Conservation (phyloP, 2,329 filamentous ascomycete genomes). For the Hypoxylon rubiginosum region DNA sequence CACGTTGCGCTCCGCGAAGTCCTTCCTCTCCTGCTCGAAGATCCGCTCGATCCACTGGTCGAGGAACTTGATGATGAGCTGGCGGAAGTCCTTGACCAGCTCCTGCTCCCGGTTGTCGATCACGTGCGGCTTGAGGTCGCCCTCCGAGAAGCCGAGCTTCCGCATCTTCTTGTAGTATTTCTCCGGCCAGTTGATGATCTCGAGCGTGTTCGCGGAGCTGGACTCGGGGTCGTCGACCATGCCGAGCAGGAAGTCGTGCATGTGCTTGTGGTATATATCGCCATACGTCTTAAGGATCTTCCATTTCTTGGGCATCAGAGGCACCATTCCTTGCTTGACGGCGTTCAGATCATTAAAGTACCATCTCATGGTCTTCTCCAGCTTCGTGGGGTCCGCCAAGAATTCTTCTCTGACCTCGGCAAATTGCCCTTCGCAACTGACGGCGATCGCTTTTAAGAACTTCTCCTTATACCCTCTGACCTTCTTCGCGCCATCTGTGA, state of each 20-base stretch:
- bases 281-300: conserved; percentile 92
- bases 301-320: conserved; percentile 96
- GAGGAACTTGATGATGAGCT: conserved; percentile 93
- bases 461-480: conserved; percentile 97
- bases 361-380: conserved; percentile 94
- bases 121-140: conserved; percentile 85
- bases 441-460: conserved; percentile 84
- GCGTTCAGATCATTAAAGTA: conserved; percentile 98
- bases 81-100: conserved; percentile 91
- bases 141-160: conserved; percentile 83
- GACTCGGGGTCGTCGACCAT: conserved; percentile 87
- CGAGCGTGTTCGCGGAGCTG: conserved; percentile 88
- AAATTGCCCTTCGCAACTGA: conserved; percentile 81
- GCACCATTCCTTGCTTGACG: conserved; percentile 91
- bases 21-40: conserved; percentile 82
- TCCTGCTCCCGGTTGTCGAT: conserved; percentile 92
- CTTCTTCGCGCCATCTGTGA: conserved; percentile 92
- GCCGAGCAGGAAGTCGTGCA: conserved; percentile 92
- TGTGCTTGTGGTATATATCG: conserved; percentile 90
- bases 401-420: conserved; percentile 80
- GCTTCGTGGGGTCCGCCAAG: conserved; percentile 81
- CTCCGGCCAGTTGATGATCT: conserved; percentile 94
- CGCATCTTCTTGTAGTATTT: conserved; percentile 97
- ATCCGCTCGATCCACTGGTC: conserved; percentile 99
- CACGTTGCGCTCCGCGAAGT: conserved; percentile 82